A percentile compares a stretch with the other conserved stretches of the same genome.
Evolutionary conservation across 345 rosid genomes (phyloP).

Genomic region (Salix caprea): DNA sequence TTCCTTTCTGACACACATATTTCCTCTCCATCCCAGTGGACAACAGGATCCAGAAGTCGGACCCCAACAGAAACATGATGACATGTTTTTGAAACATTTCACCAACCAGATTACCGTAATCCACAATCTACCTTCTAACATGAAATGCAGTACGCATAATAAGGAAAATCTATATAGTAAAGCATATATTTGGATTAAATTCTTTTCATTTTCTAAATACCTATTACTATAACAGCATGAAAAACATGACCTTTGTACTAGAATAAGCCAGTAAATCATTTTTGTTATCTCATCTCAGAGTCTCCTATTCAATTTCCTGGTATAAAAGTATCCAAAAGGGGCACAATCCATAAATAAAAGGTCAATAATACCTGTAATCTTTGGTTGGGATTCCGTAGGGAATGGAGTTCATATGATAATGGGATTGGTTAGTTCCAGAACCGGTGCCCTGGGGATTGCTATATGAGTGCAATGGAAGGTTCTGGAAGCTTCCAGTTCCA

Average conservation of each 20-base stretch:
- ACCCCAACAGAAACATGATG: slow-evolving; percentile 18
- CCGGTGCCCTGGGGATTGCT: slow-evolving; percentile 29
- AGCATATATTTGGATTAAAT: background rate
- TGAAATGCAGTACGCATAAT: background rate
- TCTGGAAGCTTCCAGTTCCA: slow-evolving; percentile 34
- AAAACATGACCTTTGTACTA: background rate
- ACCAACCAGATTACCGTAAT: slow-evolving; percentile 12
- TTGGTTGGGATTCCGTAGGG: slow-evolving; percentile 50
- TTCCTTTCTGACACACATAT: background rate
- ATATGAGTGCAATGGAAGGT: slow-evolving; percentile 35
- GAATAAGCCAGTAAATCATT: background rate
- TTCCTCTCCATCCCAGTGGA: slow-evolving; percentile 13
- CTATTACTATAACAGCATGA: background rate
- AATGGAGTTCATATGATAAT: slow-evolving; percentile 38
- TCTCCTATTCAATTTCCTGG: background rate
- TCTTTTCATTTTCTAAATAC: background rate
- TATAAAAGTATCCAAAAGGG: background rate
- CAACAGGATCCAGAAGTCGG: slow-evolving; percentile 39
- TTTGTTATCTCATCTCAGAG: background rate
- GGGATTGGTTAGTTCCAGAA: slow-evolving; percentile 36
- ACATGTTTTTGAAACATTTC: slow-evolving; percentile 12
- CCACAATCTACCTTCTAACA: slow-evolving; percentile 11
- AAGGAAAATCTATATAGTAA: background rate
- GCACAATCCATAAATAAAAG: background rate
- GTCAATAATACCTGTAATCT: slow-evolving; percentile 44